phyloP scores from a whole-genome alignment of 768 basidiomycete species.

The Boletus subparvulus region DNA sequence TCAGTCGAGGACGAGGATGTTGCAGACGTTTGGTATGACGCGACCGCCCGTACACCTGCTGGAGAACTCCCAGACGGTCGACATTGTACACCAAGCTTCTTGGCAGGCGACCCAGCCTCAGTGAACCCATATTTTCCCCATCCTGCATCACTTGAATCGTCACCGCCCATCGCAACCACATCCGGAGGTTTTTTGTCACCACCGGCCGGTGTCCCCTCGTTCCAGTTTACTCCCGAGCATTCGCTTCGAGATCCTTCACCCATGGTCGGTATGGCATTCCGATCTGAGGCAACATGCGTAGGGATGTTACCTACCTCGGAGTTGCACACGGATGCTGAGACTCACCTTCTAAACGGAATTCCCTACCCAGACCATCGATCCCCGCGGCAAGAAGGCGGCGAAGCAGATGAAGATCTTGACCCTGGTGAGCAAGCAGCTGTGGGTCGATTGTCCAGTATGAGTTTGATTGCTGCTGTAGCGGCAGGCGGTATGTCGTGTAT shows the following conservation, averaged over 20 bases:
- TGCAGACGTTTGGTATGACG: slow-evolving; percentile 33
- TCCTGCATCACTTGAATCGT: slow-evolving; percentile 31
- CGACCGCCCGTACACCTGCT: slow-evolving; percentile 32
- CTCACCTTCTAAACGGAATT: slow-evolving; percentile 9
- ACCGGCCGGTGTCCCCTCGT: slow-evolving; percentile 8
- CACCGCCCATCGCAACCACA: slow-evolving; percentile 21
- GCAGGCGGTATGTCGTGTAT: slow-evolving; percentile 59
- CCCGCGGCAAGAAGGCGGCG: slow-evolving; percentile 16
- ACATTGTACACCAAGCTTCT: slow-evolving; percentile 8
- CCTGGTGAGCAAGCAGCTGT: slow-evolving; percentile 72
- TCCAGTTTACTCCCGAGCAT: slow-evolving; percentile 18
- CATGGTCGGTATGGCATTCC: slow-evolving; percentile 13
- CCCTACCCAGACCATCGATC: slow-evolving; percentile 16
- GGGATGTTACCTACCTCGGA: slow-evolving; percentile 7
- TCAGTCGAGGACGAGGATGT: slow-evolving; percentile 37
- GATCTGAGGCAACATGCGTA: slow-evolving; percentile 12
- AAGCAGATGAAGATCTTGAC: slow-evolving; percentile 42
- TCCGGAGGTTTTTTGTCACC: slow-evolving; percentile 19
- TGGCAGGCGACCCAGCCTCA: slow-evolving; percentile 7
- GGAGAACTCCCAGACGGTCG: slow-evolving; percentile 25
- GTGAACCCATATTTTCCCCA: slow-evolving; percentile 58
- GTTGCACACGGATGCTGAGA: slow-evolving; percentile 9
- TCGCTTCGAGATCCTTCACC: slow-evolving; percentile 14
- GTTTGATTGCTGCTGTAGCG: slow-evolving; percentile 83
- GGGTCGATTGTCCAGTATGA: slow-evolving; percentile 90